Percentiles rank a stretch among this genome's conserved stretches.
These are phyloP conservation scores for Bolboschoenoplectus hybrid DNA, from an alignment of 202 grass and related monocot genomes.

Conservation along the genomic window DNA sequence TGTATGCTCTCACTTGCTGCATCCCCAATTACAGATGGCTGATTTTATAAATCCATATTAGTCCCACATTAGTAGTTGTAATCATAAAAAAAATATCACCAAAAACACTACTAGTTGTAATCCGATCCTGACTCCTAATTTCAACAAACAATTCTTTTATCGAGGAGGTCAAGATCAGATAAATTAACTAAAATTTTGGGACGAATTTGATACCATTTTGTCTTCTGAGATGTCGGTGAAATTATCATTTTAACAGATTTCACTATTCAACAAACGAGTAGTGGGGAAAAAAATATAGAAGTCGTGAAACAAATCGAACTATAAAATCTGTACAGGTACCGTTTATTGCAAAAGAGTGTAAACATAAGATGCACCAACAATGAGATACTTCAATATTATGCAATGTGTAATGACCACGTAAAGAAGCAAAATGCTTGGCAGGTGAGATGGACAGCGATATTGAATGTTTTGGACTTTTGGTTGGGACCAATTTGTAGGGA, in stretches of 20 bases:
- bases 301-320: background rate
- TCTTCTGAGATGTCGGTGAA: background rate
- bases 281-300: background rate
- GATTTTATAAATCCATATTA: constrained; percentile 9
- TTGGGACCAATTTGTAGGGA: constrained; percentile 25
- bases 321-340: background rate
- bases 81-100: background rate
- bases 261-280: background rate
- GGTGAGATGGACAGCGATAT: constrained; percentile 18
- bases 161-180: background rate
- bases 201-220: background rate
- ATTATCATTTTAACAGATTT: background rate
- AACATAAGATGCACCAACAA: background rate
- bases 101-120: background rate
- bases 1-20: constrained; percentile 1
- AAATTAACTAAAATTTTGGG: background rate
- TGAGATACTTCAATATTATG: background rate
- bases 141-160: background rate
- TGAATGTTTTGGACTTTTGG: constrained; percentile 38
- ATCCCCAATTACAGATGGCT: background rate
- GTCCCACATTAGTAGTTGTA: constrained; percentile 4
- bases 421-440: background rate
- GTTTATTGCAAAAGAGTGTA: background rate
- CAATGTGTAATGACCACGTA: background rate
- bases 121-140: background rate